These are phyloP conservation scores for Lentinula detonsa DNA, from an alignment of 768 basidiomycete species.

Conservation along the genomic window DNA sequence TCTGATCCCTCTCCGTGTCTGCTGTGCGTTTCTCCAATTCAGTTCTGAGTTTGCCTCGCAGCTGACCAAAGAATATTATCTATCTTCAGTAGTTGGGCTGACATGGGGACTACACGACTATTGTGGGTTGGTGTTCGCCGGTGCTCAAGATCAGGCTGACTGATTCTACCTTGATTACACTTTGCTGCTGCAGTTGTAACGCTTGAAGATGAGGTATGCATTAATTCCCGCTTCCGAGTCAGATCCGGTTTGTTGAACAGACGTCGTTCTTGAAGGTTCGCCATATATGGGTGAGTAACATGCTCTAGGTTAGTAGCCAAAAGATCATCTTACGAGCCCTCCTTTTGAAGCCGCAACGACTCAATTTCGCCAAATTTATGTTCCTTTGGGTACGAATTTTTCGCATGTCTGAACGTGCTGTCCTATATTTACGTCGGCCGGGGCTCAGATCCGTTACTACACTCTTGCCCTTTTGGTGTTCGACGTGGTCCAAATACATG, in stretches of 20 bases:
- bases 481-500: slow-evolving; percentile 39
- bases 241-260: not conserved
- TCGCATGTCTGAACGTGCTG: not conserved
- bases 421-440: not conserved
- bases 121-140: slow-evolving; percentile 13
- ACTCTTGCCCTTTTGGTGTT: slow-evolving; percentile 36
- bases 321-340: not conserved
- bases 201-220: slow-evolving; percentile 25
- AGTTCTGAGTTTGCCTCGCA: not conserved
- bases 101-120: slow-evolving; percentile 34
- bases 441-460: slow-evolving; percentile 26
- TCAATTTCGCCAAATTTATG: slow-evolving; percentile 29
- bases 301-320: not conserved
- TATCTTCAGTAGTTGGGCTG: slow-evolving; percentile 21
- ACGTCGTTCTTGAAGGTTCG: slow-evolving; percentile 19
- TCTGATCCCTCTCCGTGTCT: slow-evolving; percentile 14
- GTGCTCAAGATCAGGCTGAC: not conserved
- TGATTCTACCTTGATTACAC: not conserved
- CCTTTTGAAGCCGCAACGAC: slow-evolving; percentile 25
- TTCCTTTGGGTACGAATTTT: slow-evolving; percentile 30
- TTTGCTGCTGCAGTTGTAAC: slow-evolving; percentile 19
- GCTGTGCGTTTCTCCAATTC: slow-evolving; percentile 10
- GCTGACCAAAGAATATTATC: not conserved
- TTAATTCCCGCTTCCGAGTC: not conserved
- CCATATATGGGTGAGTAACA: slow-evolving; percentile 30